Percentiles rank a stretch among this genome's conserved stretches.
Conservation (phyloP, 768 basidiomycete species). For the Mycena kentingensis region DNA sequence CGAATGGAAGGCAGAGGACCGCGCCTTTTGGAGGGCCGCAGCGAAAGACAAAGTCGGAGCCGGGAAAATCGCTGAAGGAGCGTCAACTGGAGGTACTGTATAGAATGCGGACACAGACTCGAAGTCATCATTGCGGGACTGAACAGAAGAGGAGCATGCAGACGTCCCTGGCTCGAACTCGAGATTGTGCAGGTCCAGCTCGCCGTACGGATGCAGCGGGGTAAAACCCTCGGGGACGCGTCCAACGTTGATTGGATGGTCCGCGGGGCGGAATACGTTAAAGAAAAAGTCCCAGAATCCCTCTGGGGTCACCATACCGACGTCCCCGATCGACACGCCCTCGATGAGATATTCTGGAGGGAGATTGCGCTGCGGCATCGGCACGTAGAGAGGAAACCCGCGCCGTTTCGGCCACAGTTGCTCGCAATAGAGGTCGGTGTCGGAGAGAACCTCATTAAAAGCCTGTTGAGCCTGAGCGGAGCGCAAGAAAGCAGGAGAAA, state of each 20-base stretch:
- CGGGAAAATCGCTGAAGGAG: background rate
- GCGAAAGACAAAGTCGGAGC: background rate
- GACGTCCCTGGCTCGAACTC: background rate
- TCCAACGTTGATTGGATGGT: conserved; percentile 30
- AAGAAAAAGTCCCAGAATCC: conserved; percentile 42
- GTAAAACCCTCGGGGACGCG: conserved; percentile 31
- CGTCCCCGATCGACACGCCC: conserved; percentile 41
- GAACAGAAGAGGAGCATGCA: background rate
- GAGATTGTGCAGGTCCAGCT: background rate
- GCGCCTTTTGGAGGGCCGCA: conserved; percentile 13
- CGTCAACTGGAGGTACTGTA: background rate
- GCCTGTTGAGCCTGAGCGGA: background rate
- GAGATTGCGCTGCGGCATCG: conserved; percentile 30
- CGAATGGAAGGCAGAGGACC: conserved; percentile 20
- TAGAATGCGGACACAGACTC: background rate
- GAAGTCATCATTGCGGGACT: background rate
- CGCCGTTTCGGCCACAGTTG: conserved; percentile 16
- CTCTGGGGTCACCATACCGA: conserved; percentile 37
- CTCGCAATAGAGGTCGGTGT: conserved; percentile 8
- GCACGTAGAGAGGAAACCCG: conserved; percentile 39
- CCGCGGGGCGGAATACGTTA: conserved; percentile 33
- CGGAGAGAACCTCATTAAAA: background rate
- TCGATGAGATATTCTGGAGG: conserved; percentile 26
- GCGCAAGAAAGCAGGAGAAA: too few species aligned
- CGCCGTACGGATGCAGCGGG: background rate